These are phyloP conservation scores for Cicer yamashitae DNA, from an alignment of 306 rosid genomes.

Conservation along the genomic window DNA sequence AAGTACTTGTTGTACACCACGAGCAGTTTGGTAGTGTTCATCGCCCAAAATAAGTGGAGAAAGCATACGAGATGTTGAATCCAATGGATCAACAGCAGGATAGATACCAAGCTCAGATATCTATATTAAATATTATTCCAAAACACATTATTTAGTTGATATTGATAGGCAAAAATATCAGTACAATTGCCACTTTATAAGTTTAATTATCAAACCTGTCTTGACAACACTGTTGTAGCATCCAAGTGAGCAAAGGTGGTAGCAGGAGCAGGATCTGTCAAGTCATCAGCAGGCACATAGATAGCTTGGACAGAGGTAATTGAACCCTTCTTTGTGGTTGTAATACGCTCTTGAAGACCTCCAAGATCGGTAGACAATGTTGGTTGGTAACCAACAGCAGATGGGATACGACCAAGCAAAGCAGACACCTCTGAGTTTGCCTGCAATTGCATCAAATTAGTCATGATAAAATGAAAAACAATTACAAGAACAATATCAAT, in stretches of 20 bases:
- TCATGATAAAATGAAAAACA: too few species aligned
- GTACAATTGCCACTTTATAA: not conserved
- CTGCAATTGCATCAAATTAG: slow-evolving; percentile 47
- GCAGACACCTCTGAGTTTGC: slow-evolving; percentile 99
- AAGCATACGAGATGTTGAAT: slow-evolving; percentile 99
- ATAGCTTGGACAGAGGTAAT: slow-evolving; percentile 99
- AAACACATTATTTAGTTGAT: not conserved
- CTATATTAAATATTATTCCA: slow-evolving; percentile 52
- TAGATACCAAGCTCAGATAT: slow-evolving; percentile 98
- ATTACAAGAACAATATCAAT: not conserved
- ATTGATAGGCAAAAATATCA: not conserved
- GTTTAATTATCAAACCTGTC: slow-evolving; percentile 66
- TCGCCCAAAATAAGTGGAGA: slow-evolving; percentile 95
- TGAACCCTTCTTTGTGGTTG: slow-evolving; percentile 98
- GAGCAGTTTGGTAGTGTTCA: slow-evolving; percentile 89
- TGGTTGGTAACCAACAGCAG: slow-evolving; percentile 99
- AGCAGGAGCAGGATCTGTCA: slow-evolving; percentile 99
- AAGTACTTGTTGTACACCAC: slow-evolving; percentile 95
- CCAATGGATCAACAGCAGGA: slow-evolving; percentile 96
- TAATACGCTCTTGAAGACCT: slow-evolving; percentile 97
- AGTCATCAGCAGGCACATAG: slow-evolving; percentile 99
- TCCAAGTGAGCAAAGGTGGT: slow-evolving; percentile 99
- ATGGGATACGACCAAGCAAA: slow-evolving; percentile 98
- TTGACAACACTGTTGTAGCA: slow-evolving; percentile 96
- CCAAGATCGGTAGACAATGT: slow-evolving; percentile 98